Evolutionary conservation across 768 basidiomycete genomes (phyloP), one percentile per base, ranked within the genome.

Genomic region (Mycena olivaceomarginata): DNA sequence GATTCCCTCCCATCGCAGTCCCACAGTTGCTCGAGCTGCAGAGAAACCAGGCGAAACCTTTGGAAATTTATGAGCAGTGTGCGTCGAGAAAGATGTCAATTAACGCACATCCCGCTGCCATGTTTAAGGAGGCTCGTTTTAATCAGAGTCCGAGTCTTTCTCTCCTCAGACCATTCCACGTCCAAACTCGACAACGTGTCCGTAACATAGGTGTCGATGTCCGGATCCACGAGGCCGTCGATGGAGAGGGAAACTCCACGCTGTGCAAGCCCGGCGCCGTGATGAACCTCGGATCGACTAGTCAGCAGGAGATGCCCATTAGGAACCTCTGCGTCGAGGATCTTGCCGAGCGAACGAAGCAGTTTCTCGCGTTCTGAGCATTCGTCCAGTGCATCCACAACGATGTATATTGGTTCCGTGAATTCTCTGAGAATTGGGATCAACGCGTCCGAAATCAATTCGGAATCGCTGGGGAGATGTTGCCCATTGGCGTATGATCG

Each of bases 31-130:
- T 73, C 75, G 20, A 84, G 37, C 56, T 83, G 83, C 43, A 77
- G 82, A 2, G 70, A 18, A 20, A 83, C 79, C 75, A 80, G 82
- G 6, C 79, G 77, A 71, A 82, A 84, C 75, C 83, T 84, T 39
- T 37, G 13, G 43, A 31, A 56, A 16, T 43, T 64, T 45, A 10
- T 18, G 12, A 64, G n/a, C 40, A 10, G 16, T 41, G 18, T 5
- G 16, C 9, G 12, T 5, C 31, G 4, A 39, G 6, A 60, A 4
- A 43, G 40, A 13, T 18, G 22, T 11, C 7, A 2, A 16, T 7
- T 51, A 68, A 69, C 53, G 57, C 63, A 75, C 78, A 79, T 79
- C 15, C 78, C 72, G 11, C 56, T 11, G 12, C 57, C 57, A 25
- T 57, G 63, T 13, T 74, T 46, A 60, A 79, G 63, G 2, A 79